Evolutionary conservation across 1,284 basidiomycete species (phyloP), one percentile per base, ranked within the genome.

Genomic region (Boletellus dicymbophilus): DNA sequence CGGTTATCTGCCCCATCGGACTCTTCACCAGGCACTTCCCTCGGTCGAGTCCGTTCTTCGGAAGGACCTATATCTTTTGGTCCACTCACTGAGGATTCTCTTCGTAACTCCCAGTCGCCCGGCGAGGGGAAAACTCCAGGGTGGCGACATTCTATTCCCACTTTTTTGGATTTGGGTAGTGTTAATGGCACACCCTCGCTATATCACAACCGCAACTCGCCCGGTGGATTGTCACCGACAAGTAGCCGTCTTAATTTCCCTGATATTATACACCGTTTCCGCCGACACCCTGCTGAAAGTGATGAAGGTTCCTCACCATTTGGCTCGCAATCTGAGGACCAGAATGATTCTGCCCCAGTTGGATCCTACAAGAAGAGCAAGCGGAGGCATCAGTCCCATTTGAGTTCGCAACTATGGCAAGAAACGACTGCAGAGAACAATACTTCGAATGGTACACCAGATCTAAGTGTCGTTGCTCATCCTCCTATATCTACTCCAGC

Each of bases 1-100:
- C 64, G 28, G 58, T 46, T 42, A 27, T 60, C 43, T 41, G 39
- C 57, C 7, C 60, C 65, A 20, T 72, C 70, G 8, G 66, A 72
- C 43, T 69, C 65, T 48, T 66, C 74, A 8, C 62, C 75, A 10
- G 70, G 72, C 3, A 72, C 74, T n/a, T 75, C 77, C 20, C 58
- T 74, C 27, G 67, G 71, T 21, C 67, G 69, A 51, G 69, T 69
- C 44, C 63, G 67, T 37, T 74, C 74, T n/a, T 66, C 69, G 31
- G 81, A 84, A 46, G 77, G 72, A 9, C 72, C 68, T 34, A 54
- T 82, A 28, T 75, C 78, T 6, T 80, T 81, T 47, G 74, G 80
- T 51, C 79, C 77, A 6, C 58, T 68, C 18, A 58, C 67, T 11
- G 71, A 74, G 51, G 65, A 66, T 43, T 79, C 76, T 21, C 51